Conservation (phyloP, 306 rosid genomes). For the Purshia tridentata region DNA sequence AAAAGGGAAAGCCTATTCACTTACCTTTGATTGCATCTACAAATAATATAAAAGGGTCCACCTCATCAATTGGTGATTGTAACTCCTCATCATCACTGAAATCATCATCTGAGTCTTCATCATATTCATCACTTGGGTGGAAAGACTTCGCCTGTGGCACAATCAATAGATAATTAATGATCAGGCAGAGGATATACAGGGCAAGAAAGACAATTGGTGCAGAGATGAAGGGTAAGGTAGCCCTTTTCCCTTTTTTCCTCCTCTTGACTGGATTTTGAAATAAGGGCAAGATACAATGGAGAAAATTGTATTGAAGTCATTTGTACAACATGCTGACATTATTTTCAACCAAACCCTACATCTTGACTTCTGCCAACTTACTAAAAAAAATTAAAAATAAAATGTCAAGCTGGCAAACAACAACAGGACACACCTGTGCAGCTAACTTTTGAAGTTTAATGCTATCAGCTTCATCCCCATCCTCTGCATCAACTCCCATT, state of each 20-base stretch:
- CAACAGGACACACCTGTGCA: conserved; percentile 59
- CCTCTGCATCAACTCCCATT: conserved; percentile 87
- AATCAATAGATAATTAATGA: conserved; percentile 15
- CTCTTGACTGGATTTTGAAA: no score
- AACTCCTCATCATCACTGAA: conserved; percentile 93
- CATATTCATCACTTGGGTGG: conserved; percentile 57
- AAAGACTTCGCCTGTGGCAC: conserved; percentile 71
- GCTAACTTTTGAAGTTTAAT: conserved; percentile 76
- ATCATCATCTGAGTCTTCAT: conserved; percentile 83
- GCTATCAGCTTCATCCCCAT: conserved; percentile 81
- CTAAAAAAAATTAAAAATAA: not conserved
- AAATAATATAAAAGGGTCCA: conserved; percentile 92
- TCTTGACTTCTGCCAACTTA: no score
- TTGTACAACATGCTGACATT: no score
- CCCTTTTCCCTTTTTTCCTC: no score
- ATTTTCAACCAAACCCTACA: no score
- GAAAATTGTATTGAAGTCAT: no score
- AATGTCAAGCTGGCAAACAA: not conserved
- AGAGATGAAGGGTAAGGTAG: no score
- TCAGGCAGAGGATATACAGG: conserved; percentile 2
- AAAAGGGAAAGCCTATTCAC: not conserved
- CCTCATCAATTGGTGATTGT: conserved; percentile 96
- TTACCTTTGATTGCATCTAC: conserved; percentile 83
- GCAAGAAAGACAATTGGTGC: not conserved
- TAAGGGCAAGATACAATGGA: no score